A percentile compares a stretch with the other conserved stretches of the same genome.
These are phyloP conservation scores for Phycomyces nitens DNA, from an alignment of 192 early-diverging fungal species.

Conservation along the genomic window DNA sequence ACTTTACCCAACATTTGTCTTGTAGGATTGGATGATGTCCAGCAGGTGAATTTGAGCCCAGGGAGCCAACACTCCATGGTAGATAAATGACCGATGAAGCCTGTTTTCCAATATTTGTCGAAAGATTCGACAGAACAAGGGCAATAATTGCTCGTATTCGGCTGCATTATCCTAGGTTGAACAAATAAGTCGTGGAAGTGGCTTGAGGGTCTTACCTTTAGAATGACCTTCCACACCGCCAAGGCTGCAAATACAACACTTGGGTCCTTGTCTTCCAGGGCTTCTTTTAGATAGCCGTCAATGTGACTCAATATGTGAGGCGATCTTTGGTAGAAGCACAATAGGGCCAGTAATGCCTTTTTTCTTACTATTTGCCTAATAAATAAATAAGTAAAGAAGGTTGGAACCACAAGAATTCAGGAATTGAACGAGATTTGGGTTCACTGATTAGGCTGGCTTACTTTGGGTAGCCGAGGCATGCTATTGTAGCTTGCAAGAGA, in stretches of 20 bases:
- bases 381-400: slow-evolving; percentile 3
- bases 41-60: slow-evolving; percentile 55
- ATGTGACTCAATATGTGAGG: slow-evolving; percentile 32
- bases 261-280: slow-evolving; percentile 43
- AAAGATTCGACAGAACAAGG: slow-evolving; percentile 34
- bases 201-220: slow-evolving; percentile 13
- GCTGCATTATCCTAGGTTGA: slow-evolving; percentile 26
- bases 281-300: slow-evolving; percentile 34
- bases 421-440: too few relatives aligned
- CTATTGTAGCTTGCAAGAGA: slow-evolving; percentile 39
- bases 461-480: slow-evolving; percentile 40
- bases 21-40: slow-evolving; percentile 31
- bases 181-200: background rate
- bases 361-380: slow-evolving; percentile 47
- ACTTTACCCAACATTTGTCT: slow-evolving; percentile 20
- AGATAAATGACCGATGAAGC: slow-evolving; percentile 44
- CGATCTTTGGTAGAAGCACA: slow-evolving; percentile 36
- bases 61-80: slow-evolving; percentile 51
- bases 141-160: slow-evolving; percentile 35
- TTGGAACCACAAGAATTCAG: too few relatives aligned
- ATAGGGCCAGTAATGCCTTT: slow-evolving; percentile 43
- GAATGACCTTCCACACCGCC: slow-evolving; percentile 28
- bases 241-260: slow-evolving; percentile 46
- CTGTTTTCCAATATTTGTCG: slow-evolving; percentile 47
- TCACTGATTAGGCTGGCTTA: too few relatives aligned